Percentiles rank a stretch among this genome's conserved stretches.
phyloP scores from a whole-genome alignment of 495 filamentous ascomycete species.

The Recurvomyces mirabilis region DNA sequence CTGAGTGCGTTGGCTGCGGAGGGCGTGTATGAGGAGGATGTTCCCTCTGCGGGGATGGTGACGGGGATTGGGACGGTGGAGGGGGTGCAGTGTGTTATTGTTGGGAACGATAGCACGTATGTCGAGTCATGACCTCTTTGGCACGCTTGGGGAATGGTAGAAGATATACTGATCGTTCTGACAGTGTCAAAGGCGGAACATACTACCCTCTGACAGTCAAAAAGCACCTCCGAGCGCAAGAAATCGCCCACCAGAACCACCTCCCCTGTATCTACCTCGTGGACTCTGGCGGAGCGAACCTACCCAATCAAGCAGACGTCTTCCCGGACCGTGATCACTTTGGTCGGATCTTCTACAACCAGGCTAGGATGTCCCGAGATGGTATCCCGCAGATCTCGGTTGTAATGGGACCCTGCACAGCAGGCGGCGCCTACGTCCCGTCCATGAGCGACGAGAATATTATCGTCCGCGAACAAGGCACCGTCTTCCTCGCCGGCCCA shows the following conservation, averaged over 20 bases:
- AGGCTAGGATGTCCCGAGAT: slow-evolving; percentile 76
- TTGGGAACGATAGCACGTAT: slow-evolving; percentile 89
- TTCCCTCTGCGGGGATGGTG: slow-evolving; percentile 80
- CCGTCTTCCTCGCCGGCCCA: slow-evolving; percentile 92
- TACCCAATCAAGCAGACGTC: slow-evolving; percentile 91
- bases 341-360: slow-evolving; percentile 96
- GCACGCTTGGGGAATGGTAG: background rate
- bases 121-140: background rate
- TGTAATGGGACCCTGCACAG: slow-evolving; percentile 96
- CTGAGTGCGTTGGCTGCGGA: slow-evolving; percentile 79
- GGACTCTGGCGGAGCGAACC: slow-evolving; percentile 90
- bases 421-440: slow-evolving; percentile 91
- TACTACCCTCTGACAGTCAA: slow-evolving; percentile 98
- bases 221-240: slow-evolving; percentile 91
- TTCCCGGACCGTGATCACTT: slow-evolving; percentile 95
- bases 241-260: slow-evolving; percentile 79
- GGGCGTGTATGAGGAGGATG: slow-evolving; percentile 79
- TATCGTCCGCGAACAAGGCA: slow-evolving; percentile 88
- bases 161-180: slow-evolving; percentile 1
- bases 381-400: slow-evolving; percentile 91
- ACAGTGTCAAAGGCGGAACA: slow-evolving; percentile 85
- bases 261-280: slow-evolving; percentile 89
- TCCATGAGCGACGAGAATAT: slow-evolving; percentile 97
- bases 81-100: slow-evolving; percentile 85
- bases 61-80: slow-evolving; percentile 85